Base-by-base conservation (phyloP, 495 filamentous ascomycete species). In the Viridothelium virens region DNA sequence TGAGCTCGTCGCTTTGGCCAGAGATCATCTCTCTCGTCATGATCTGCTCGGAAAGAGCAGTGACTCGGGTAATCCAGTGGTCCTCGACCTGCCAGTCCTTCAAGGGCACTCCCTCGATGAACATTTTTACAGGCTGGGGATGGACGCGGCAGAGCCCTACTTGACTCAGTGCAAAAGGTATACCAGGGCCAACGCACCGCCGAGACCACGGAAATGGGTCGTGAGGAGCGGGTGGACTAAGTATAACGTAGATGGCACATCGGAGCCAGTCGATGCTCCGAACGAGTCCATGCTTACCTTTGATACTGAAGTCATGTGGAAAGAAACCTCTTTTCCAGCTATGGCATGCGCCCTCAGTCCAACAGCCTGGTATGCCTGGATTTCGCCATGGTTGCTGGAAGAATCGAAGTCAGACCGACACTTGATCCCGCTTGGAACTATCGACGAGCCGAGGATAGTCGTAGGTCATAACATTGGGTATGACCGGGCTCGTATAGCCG, bases 401-500 rank as follows among this genome's bases (percentile, higher is more conserved):
- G 90, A 96, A 77, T 85, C 87, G 4, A 80, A 89, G n/a, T 84
- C 83, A 34, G 81, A 90, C 69, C 79, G 83, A 46, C 94, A 99
- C 62, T 77, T 99, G 41, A 85, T 99, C 56, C 92, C 94, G 0
- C 74, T 99, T 38, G 94, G 94, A 3, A 85, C 95, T 71, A 81
- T 87, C 16, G 79, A 76, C 4, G 77, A 83, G 68, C 79, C 86
- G 6, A 83, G 91, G 33, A 85, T 97, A 36, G 83, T 99, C 38
- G 84, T 97, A 38, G 94, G 94, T 14, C 94, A 99, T 74, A 97
- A 99, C 70, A 87, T 99, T 63, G 95, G 95, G 36, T 99, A 94
- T 72, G 94, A 99, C 74, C 83, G 94, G 11, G 92, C 93, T 33
- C 85, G 95, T 36, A 85, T 96, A 62, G 73, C 84, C 11, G 94